Conservation (phyloP, 495 filamentous ascomycete species). For the Chaetomium fimeti region DNA sequence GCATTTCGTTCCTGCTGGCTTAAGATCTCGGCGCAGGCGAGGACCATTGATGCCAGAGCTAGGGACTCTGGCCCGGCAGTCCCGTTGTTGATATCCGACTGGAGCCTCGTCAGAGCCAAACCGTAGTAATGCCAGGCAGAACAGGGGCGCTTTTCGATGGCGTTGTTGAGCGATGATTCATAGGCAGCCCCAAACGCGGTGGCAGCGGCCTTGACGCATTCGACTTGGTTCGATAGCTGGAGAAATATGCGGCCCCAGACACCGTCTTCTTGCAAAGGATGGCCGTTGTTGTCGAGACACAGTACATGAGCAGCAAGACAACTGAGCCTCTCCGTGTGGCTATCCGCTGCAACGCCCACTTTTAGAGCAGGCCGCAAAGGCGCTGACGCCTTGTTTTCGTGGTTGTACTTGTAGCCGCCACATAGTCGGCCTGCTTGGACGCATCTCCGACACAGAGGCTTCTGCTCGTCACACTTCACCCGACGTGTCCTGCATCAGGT, state of each 20-base stretch:
- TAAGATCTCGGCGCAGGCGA: conserved; percentile 1
- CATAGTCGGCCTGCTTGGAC: conserved; percentile 7
- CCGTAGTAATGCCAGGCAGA: neutral
- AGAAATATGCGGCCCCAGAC: conserved; percentile 10
- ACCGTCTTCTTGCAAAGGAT: neutral
- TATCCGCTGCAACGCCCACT: neutral
- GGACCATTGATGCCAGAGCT: conserved; percentile 3
- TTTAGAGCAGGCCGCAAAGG: neutral
- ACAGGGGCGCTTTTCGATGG: neutral
- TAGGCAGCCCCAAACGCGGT: conserved; percentile 7
- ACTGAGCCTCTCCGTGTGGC: neutral
- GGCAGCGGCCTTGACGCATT: conserved; percentile 5
- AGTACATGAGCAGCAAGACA: conserved; percentile 2
- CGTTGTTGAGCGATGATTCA: neutral
- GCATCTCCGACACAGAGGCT: conserved; percentile 6
- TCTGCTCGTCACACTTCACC: conserved; percentile 10
- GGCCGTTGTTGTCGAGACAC: conserved; percentile 6
- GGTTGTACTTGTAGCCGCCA: neutral
- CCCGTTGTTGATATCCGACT: neutral
- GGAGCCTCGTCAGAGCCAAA: neutral
- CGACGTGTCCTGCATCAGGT: neutral
- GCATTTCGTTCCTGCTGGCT: neutral
- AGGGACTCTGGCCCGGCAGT: neutral
- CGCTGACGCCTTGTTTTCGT: neutral
- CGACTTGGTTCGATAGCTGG: conserved; percentile 1